phyloP scores from a whole-genome alignment of 306 rosid species.

The Corylus avellana region DNA sequence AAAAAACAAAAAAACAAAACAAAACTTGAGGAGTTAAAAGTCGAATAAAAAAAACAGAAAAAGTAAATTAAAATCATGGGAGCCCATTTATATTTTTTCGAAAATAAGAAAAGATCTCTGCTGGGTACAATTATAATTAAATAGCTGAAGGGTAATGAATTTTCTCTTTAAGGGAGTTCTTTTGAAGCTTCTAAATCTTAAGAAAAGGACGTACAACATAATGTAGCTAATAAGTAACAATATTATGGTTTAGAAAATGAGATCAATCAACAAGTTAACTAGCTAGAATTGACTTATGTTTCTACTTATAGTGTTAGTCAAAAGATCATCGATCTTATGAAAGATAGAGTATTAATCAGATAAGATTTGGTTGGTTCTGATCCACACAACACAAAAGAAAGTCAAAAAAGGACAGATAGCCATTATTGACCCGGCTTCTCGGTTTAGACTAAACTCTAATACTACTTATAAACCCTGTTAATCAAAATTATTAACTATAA shows the following conservation, averaged over 20 bases:
- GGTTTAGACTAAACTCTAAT: conserved; percentile 28
- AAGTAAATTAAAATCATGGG: too few species aligned
- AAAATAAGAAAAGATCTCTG: not conserved
- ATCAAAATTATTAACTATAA: conserved; percentile 23
- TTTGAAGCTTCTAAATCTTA: not conserved
- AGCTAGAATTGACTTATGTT: too few species aligned
- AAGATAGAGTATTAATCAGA: not conserved
- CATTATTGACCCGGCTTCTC: conserved; percentile 15
- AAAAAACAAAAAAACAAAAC: too few species aligned
- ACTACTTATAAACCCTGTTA: conserved; percentile 10
- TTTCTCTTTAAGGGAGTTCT: too few species aligned
- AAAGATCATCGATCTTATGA: not conserved
- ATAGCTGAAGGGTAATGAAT: not conserved
- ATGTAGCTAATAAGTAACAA: too few species aligned
- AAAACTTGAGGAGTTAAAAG: too few species aligned
- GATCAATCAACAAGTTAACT: not conserved
- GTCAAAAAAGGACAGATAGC: conserved; percentile 4
- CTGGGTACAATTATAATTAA: not conserved
- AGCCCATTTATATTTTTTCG: too few species aligned
- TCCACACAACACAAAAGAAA: conserved; percentile 13
- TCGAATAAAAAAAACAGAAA: too few species aligned
- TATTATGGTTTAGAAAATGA: too few species aligned
- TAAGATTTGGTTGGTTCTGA: conserved; percentile 28
- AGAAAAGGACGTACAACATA: not conserved
- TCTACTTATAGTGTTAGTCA: not conserved